Conservation (phyloP, 176 grass and related monocot genomes). For the Zizania latifolia region DNA sequence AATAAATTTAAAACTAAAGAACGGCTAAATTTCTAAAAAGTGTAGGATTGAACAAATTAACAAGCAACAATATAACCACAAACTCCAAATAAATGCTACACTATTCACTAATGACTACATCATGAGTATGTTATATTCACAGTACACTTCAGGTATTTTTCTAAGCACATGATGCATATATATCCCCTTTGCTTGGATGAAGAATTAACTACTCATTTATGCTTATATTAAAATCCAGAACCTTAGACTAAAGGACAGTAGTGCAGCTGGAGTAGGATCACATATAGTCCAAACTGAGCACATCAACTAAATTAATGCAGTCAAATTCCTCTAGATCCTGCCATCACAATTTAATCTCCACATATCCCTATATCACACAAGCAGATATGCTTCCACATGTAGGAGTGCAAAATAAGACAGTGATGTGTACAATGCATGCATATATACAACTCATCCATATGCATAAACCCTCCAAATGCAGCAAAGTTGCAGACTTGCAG, state of each 20-base stretch:
- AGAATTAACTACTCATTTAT: background rate
- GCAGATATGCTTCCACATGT: constrained; percentile 6
- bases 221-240: background rate
- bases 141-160: background rate
- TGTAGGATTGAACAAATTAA: background rate
- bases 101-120: background rate
- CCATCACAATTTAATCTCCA: constrained; percentile 12
- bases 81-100: background rate
- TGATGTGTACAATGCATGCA: constrained; percentile 7
- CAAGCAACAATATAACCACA: background rate
- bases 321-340: constrained; percentile 31
- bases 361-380: constrained; percentile 17
- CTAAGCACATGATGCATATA: background rate
- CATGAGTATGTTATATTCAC: background rate
- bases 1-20: background rate
- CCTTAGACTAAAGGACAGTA: background rate
- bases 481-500: constrained; percentile 9
- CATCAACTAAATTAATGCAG: constrained; percentile 28
- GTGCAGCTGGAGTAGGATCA: background rate
- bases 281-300: constrained; percentile 12
- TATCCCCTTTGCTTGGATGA: background rate
- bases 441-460: constrained; percentile 4
- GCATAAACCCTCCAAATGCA: constrained; percentile 31
- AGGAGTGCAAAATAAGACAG: constrained; percentile 11
- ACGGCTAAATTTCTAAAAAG: background rate